Evolutionary conservation across 371 early-diverging fungal genomes (phyloP), one percentile per base, ranked within the genome.

Genomic region (Haplosporangium sp.): DNA sequence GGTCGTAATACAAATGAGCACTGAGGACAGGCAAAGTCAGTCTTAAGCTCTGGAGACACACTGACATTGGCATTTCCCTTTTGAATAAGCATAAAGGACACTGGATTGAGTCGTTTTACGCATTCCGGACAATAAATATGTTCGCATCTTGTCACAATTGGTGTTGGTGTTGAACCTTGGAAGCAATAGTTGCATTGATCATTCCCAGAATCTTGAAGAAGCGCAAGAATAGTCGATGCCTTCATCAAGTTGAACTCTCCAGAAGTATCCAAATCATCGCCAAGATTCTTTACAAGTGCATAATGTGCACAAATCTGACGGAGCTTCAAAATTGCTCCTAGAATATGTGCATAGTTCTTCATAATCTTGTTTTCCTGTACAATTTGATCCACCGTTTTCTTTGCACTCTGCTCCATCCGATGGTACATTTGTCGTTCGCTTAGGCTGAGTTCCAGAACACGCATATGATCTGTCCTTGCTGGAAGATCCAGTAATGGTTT

Each of bases 401-500:
- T 71, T 38, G 84, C 84, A n/a, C 79, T 65, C 27, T 66, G 61
- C 63, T 84, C 84, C 76, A 85, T 70, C 13, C 76, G 67, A 19
- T 87, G 84, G 69, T 94, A 94, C 52, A 88, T 77, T 37, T 73
- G 75, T 65, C 84, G 84, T 65, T 92, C 94, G 38, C 71, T 72
- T 9, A 83, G 69, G 4, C 84, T 82, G 61, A 93, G 77, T 9
- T 85, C 85, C 58, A 93, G 56, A 4, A 71, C 37, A 9, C 78
- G 76, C 50, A 84, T 78, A 48, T 76, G 77, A 48, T 86, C 87
- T 0, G 67, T 69, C 19, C 86, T 83, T 34, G 68, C 61, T 20
- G 93, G 93, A n/a, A 94, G 83, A 0, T 69, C 55, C 13, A 93
- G 68, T 60, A 93, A 77, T 4, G 90, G 89, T 65, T 88, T 84